Conservation (phyloP, 208 protist species). For the Trypanosoma brucei region DNA sequence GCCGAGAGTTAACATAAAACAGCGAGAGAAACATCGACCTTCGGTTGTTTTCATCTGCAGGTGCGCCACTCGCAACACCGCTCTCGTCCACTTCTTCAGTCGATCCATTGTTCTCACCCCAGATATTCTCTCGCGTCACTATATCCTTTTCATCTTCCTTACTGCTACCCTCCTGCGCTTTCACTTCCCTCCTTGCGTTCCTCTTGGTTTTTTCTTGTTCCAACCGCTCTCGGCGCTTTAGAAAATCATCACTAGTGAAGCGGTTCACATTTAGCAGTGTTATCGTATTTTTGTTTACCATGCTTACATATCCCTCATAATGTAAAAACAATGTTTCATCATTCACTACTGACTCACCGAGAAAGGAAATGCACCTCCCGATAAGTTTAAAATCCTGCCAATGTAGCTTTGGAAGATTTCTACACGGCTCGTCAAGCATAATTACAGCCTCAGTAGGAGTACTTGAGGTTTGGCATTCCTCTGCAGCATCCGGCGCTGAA, state of each 20-base stretch:
- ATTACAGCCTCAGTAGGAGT: conserved; percentile 33
- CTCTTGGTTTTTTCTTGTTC: conserved; percentile 1
- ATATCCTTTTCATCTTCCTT: not conserved
- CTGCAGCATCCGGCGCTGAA: not conserved
- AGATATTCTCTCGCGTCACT: not conserved
- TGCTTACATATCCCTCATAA: conserved; percentile 71
- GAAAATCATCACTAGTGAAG: conserved; percentile 68
- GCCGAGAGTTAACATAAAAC: conserved; percentile 5
- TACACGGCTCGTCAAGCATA: conserved; percentile 43
- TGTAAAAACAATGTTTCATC: conserved; percentile 37
- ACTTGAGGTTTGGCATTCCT: not conserved
- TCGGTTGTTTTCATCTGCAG: not conserved
- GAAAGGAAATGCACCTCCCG: conserved; percentile 70
- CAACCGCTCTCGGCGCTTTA: conserved; percentile 9
- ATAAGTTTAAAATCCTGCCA: conserved; percentile 79
- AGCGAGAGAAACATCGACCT: conserved; percentile 1
- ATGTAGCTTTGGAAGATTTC: conserved; percentile 45
- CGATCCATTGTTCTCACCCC: not conserved
- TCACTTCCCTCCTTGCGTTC: not conserved
- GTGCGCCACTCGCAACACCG: not conserved
- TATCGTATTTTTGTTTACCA: conserved; percentile 74
- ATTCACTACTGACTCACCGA: conserved; percentile 45
- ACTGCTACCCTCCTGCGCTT: not conserved
- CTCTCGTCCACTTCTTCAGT: not conserved
- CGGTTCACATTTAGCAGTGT: conserved; percentile 66